Evolutionary conservation across 2,329 filamentous ascomycete species (phyloP), one percentile per base, ranked within the genome.

Genomic region (Sclerotinia sclerotiorum): DNA sequence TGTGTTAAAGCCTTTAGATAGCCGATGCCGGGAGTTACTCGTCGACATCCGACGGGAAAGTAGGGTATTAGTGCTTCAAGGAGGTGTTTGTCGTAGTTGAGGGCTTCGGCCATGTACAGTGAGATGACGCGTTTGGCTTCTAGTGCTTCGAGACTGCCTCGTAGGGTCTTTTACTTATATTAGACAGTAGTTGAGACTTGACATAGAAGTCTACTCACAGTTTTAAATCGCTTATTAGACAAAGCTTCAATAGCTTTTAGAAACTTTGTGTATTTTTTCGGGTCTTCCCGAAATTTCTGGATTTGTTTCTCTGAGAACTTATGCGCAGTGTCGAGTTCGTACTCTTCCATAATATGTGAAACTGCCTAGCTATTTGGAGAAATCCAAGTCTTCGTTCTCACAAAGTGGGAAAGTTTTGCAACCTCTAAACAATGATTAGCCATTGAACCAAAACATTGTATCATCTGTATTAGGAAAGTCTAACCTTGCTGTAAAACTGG

Each of bases 1-100:
- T 84, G 78, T 68, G 83, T 81, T 52, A 84, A 81, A 0, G 82
- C 82, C 49, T 79, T 71, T 79, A 85, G 82, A 70, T 85, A 84
- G 24, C 78, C 77, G 1, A 78, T 74, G 2, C 79, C 80, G 1
- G 81, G 80, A 0, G 80, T 79, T 44, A 81, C 76, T 0, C 79
- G 78, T 55, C 76, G 78, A 73, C 76, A 81, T 21, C 83, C 82
- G 15, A 71, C 67, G 71, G 79, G 75, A 75, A 80, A 84, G 46
- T 73, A 73, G n/a, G 79, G 80, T 58, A 81, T 78, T 52, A 81
- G 76, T 29, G 80, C 79, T 67, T 82, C 79, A 77, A 83, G 83
- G 13, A 87, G 83, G 65, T 76, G 76, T 70, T 83, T 79, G 72
- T 87, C 80, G 4, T 82, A 79, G n/a, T 79, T 79, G 11, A 85